A percentile compares a stretch with the other conserved stretches of the same genome.
These are phyloP conservation scores for Candida corydali DNA, from an alignment of 805 yeast genomes.

Conservation along the genomic window DNA sequence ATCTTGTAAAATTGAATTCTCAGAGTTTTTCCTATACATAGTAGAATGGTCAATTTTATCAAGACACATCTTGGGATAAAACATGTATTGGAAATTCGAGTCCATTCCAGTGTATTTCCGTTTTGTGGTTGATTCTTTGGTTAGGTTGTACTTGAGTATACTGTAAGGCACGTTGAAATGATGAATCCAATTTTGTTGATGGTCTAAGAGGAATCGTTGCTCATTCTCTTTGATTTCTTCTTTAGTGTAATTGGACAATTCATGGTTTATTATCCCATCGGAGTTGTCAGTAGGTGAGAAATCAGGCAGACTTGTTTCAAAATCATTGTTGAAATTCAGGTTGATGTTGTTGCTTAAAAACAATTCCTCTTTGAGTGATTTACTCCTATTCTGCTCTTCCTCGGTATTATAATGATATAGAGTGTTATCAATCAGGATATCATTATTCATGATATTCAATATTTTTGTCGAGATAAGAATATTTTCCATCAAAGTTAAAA, in stretches of 20 bases:
- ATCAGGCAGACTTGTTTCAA: too few relatives aligned
- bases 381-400: neutral
- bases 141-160: conserved; percentile 19
- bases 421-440: neutral
- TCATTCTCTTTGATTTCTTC: conserved; percentile 4
- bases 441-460: neutral
- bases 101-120: conserved; percentile 10
- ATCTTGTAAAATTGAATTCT: neutral
- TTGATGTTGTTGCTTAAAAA: neutral
- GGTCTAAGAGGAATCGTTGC: conserved; percentile 4
- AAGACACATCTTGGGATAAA: conserved; percentile 20
- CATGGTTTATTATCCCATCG: too few relatives aligned
- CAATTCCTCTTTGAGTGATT: neutral
- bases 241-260: neutral
- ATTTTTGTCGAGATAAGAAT: too few relatives aligned
- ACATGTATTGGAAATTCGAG: conserved; percentile 13
- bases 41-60: conserved; percentile 17
- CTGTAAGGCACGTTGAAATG: conserved; percentile 23
- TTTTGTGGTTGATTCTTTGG: conserved; percentile 11
- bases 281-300: neutral
- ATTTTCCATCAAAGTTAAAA: too few relatives aligned
- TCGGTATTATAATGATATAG: neutral
- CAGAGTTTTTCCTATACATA: conserved; percentile 7
- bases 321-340: neutral
- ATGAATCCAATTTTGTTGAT: conserved; percentile 23